These are phyloP conservation scores for Fibroporia radiculosa DNA, from an alignment of 768 basidiomycete genomes.

Conservation along the genomic window DNA sequence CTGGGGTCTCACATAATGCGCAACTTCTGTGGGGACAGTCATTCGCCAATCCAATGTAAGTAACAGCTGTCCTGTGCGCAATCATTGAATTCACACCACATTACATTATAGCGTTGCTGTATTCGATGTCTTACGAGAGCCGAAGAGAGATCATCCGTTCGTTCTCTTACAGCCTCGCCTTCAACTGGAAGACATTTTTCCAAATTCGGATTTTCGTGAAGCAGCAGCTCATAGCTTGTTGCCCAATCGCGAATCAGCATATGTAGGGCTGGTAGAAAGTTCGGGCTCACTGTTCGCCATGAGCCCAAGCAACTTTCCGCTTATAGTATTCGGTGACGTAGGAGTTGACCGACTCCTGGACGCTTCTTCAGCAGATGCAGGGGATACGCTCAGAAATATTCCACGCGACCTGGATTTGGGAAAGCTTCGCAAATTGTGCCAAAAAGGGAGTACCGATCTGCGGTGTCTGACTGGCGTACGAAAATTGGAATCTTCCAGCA, in stretches of 20 bases:
- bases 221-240: slow-evolving; percentile 31
- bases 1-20: slow-evolving; percentile 26
- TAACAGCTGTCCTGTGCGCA: too few relatives aligned
- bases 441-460: slow-evolving; percentile 32
- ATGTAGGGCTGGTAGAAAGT: slow-evolving; percentile 71
- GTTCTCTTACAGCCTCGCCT: slow-evolving; percentile 85
- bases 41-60: slow-evolving; percentile 66
- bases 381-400: slow-evolving; percentile 21
- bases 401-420: slow-evolving; percentile 37
- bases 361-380: slow-evolving; percentile 24
- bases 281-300: slow-evolving; percentile 77
- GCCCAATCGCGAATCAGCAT: slow-evolving; percentile 62
- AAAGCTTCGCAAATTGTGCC: slow-evolving; percentile 35
- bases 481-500: slow-evolving; percentile 41
- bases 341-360: slow-evolving; percentile 23
- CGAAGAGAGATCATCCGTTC: slow-evolving; percentile 52
- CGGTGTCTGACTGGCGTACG: slow-evolving; percentile 61
- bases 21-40: slow-evolving; percentile 49
- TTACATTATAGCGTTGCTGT: slow-evolving; percentile 67
- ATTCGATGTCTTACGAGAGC: slow-evolving; percentile 60
- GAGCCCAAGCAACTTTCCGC: slow-evolving; percentile 73
- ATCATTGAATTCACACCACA: not conserved
- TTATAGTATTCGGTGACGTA: slow-evolving; percentile 64
- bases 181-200: slow-evolving; percentile 64
- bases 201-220: slow-evolving; percentile 29